Conservation (phyloP, 179 eudicot species). For the Carnegiea gigantea region DNA sequence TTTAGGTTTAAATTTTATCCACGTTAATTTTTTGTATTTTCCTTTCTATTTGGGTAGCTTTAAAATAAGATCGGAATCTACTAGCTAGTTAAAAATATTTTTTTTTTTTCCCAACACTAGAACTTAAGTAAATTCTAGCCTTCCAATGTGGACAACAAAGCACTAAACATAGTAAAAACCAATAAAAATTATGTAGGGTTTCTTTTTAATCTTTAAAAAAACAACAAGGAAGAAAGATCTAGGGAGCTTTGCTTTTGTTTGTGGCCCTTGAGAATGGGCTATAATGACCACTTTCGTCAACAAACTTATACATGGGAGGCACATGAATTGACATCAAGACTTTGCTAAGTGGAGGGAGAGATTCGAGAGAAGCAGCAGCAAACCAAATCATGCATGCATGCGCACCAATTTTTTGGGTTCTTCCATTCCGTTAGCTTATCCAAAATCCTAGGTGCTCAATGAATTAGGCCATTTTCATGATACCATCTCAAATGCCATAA, state of each 20-base stretch:
- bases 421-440: too few species aligned
- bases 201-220: conserved; percentile 5
- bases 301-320: conserved; percentile 15
- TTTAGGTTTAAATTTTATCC: too few species aligned
- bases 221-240: neutral
- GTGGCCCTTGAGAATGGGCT: conserved; percentile 27
- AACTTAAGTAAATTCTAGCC: neutral
- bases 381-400: too few species aligned
- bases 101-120: too few species aligned
- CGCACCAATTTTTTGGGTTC: neutral
- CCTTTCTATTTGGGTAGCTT: too few species aligned
- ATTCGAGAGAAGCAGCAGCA: neutral
- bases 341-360: conserved; percentile 5
- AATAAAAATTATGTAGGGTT: neutral
- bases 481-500: neutral
- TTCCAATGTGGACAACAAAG: conserved; percentile 6
- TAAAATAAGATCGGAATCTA: too few species aligned
- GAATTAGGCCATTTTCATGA: neutral
- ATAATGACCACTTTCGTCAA: conserved; percentile 3
- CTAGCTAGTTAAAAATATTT: too few species aligned
- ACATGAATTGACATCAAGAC: conserved; percentile 11
- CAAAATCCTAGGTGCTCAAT: neutral
- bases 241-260: conserved; percentile 17
- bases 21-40: too few species aligned
- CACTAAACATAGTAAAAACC: neutral